Evolutionary conservation across 2,329 filamentous ascomycete genomes (phyloP), one percentile per base, ranked within the genome.

Genomic region (Ceratocystiopsis brevicomis): DNA sequence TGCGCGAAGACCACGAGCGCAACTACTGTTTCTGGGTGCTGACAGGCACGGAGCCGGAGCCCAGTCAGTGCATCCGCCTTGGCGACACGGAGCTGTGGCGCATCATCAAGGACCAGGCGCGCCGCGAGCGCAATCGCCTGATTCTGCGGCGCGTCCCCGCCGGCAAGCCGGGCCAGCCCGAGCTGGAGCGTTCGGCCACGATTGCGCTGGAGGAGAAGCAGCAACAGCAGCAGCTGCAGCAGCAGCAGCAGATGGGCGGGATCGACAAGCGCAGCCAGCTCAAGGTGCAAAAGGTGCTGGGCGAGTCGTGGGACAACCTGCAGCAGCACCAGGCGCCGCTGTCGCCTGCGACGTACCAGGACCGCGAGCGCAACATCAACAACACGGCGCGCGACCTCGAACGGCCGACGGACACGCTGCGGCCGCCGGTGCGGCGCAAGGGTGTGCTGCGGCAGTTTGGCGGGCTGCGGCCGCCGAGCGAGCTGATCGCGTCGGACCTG

Each of bases 21-120:
- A 94, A 92, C 55, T 96, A 94, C 62, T 95, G 87, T 64, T 96
- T 98, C 63, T 96, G 90, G 67, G 80, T 94, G 1, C 68, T 96
- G 46, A 79, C 84, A 51, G 88, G 87, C 41, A 66, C 85, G 36
- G 85, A 95, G 40, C 78, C 87, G 2, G 80, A 90, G 51, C 80
- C 85, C 30, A 73, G 71, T 41, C 77, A 86, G 55, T 92, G 84
- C 57, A 78, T 86, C 47, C 77, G 83, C 41, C 68, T 96, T 36
- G 78, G 79, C 33, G 90, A 98, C 54, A 78, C 76, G 5, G 90
- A 98, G 57, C 66, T 98, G 12, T 82, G 90, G 70, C 78, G 84
- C 47, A 83, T 96, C 44, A 92, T 92, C 60, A 86, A 85, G 54
- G 86, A 94, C 53, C 73, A 79, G 49, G 81, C 76, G 47, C 76